phyloP scores from a whole-genome alignment of 495 filamentous ascomycete species.

The Annulohypoxylon moriforme region DNA sequence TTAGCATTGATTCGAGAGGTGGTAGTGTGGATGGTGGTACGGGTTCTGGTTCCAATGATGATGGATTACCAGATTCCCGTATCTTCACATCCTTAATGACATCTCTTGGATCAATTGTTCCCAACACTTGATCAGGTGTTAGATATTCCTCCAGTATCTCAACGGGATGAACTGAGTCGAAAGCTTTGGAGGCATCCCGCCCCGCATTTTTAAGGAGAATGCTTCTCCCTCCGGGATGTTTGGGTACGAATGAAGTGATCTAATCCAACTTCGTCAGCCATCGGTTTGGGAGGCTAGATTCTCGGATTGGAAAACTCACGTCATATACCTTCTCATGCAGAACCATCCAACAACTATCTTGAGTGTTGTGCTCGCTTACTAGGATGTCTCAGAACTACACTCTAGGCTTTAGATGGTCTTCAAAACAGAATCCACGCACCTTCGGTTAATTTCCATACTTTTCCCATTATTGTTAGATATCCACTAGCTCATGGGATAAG shows the following conservation, averaged over 20 bases:
- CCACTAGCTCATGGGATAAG: neutral
- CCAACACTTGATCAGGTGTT: conserved; percentile 64
- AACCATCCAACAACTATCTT: conserved; percentile 80
- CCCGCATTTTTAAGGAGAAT: conserved; percentile 80
- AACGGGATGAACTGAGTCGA: conserved; percentile 81
- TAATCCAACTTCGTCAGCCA: conserved; percentile 3
- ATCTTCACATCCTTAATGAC: conserved; percentile 51
- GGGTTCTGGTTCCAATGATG: conserved; percentile 64
- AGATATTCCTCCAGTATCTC: conserved; percentile 77
- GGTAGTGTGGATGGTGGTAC: conserved; percentile 51
- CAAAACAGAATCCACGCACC: conserved; percentile 12
- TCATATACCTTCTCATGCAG: conserved; percentile 82
- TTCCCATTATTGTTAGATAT: conserved; percentile 11
- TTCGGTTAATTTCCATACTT: conserved; percentile 27
- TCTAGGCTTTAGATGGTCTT: neutral
- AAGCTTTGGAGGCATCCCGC: conserved; percentile 81
- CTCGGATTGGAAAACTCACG: conserved; percentile 59
- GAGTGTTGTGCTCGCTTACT: conserved; percentile 72
- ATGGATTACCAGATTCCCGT: conserved; percentile 64
- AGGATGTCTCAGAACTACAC: neutral
- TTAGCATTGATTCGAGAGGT: conserved; percentile 73
- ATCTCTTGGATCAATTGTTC: conserved; percentile 10
- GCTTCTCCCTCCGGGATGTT: conserved; percentile 81
- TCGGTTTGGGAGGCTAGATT: conserved; percentile 35
- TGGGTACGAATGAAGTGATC: conserved; percentile 71